Evolutionary conservation across 2,329 filamentous ascomycete genomes (phyloP).

Genomic region (Passalora sequoiae): DNA sequence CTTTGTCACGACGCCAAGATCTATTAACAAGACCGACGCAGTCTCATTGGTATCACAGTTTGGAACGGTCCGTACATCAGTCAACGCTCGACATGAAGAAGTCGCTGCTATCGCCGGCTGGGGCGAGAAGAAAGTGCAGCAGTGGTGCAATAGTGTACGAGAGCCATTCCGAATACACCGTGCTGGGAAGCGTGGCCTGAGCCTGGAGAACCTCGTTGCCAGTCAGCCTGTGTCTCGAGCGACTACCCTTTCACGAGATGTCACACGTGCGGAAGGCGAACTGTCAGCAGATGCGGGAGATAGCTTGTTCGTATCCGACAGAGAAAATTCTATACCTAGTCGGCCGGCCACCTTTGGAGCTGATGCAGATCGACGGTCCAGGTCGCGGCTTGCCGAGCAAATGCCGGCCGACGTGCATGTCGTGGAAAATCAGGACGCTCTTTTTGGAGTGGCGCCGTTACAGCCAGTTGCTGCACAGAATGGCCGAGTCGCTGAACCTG

Average conservation of each 20-base stretch:
- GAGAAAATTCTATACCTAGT: conserved; percentile 3
- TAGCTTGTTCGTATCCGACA: background rate
- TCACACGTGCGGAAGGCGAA: conserved; percentile 21
- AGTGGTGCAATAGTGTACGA: conserved; percentile 74
- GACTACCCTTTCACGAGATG: conserved; percentile 26
- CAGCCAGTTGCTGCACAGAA: conserved; percentile 1
- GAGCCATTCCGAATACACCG: conserved; percentile 78
- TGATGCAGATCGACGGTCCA: conserved; percentile 37
- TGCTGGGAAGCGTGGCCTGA: conserved; percentile 54
- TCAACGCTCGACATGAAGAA: conserved; percentile 84
- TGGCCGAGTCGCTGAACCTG: background rate
- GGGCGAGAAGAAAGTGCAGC: conserved; percentile 90
- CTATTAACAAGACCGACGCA: conserved; percentile 91
- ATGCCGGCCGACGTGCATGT: conserved; percentile 18
- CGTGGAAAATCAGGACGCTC: conserved; percentile 45
- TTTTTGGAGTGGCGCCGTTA: conserved; percentile 27
- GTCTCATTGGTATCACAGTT: conserved; percentile 86
- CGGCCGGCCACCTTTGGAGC: conserved; percentile 24
- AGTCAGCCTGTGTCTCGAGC: conserved; percentile 24
- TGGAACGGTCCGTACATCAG: conserved; percentile 76
- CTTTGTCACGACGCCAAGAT: conserved; percentile 84
- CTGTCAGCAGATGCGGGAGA: background rate
- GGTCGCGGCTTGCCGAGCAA: conserved; percentile 31
- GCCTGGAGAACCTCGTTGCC: conserved; percentile 30
- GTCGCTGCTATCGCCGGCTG: conserved; percentile 80